Evolutionary conservation across 305 asterid genomes (phyloP).

Genomic region (Solanum aculeatissimum): DNA sequence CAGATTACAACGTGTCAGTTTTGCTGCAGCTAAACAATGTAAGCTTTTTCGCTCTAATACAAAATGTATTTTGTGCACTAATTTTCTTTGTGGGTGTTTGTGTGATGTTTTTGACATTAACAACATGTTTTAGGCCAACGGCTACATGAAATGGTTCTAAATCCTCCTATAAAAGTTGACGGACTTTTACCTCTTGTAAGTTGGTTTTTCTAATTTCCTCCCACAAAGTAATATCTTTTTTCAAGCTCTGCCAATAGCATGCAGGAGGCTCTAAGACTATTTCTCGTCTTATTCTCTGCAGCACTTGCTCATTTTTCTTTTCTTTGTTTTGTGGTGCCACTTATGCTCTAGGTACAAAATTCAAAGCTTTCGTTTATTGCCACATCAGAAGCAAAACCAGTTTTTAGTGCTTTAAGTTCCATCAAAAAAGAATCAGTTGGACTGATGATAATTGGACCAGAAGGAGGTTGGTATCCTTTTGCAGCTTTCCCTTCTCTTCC

Average conservation of each 20-base stretch:
- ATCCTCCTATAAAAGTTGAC: slow-evolving; percentile 44
- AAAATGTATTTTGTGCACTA: background rate
- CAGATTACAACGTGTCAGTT: slow-evolving; percentile 66
- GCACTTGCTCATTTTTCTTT: background rate
- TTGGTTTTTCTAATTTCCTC: background rate
- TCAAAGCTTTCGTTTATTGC: slow-evolving; percentile 71
- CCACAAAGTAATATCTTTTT: background rate
- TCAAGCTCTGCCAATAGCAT: background rate
- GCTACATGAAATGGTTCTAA: slow-evolving; percentile 72
- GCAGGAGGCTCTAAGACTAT: background rate
- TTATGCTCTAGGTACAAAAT: slow-evolving; percentile 42
- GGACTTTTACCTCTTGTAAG: slow-evolving; percentile 59
- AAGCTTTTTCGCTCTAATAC: slow-evolving; percentile 1
- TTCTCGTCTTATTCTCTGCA: background rate
- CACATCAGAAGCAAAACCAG: slow-evolving; percentile 70
- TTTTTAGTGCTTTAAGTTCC: slow-evolving; percentile 42
- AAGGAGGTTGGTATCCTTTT: slow-evolving; percentile 64
- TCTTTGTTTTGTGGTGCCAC: background rate
- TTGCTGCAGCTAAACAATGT: slow-evolving; percentile 89
- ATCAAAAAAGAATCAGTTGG: slow-evolving; percentile 39
- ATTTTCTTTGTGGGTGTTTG: background rate
- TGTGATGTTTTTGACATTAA: background rate
- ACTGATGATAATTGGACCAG: slow-evolving; percentile 80
- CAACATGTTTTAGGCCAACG: slow-evolving; percentile 57
- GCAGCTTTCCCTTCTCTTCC: background rate